These are phyloP conservation scores for Cutaneotrichosporon arboriforme DNA, from an alignment of 1,284 basidiomycete genomes.

Conservation along the genomic window DNA sequence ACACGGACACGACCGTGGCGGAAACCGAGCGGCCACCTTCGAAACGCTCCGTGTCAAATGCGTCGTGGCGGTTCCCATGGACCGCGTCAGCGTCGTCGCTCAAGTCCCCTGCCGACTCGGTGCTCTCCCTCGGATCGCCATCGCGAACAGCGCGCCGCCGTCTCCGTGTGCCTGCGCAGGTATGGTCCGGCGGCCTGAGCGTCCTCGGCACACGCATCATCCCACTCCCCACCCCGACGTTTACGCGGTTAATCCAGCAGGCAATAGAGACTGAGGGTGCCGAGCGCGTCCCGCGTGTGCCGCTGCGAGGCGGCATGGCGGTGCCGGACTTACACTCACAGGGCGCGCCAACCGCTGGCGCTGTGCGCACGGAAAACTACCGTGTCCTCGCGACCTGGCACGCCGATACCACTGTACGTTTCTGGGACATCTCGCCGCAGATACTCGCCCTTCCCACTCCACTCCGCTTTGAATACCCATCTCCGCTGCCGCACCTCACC, in stretches of 20 bases:
- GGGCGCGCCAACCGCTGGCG: slow-evolving; percentile 42
- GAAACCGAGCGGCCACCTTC: not conserved
- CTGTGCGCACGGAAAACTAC: slow-evolving; percentile 54
- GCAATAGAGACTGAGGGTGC: slow-evolving; percentile 13
- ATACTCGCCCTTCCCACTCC: slow-evolving; percentile 54
- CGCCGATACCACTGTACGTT: slow-evolving; percentile 57
- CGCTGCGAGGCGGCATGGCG: slow-evolving; percentile 44
- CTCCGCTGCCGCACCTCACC: slow-evolving; percentile 58
- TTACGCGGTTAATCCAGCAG: slow-evolving; percentile 43
- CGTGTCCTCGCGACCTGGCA: slow-evolving; percentile 65
- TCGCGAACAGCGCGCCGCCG: slow-evolving; percentile 15
- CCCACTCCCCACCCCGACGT: slow-evolving; percentile 37
- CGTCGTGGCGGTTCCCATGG: slow-evolving; percentile 45
- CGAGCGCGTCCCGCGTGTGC: slow-evolving; percentile 29
- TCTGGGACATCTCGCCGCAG: slow-evolving; percentile 58
- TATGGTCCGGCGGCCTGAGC: slow-evolving; percentile 40
- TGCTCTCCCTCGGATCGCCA: not conserved
- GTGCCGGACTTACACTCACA: slow-evolving; percentile 41
- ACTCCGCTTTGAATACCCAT: slow-evolving; percentile 56
- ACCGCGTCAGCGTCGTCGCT: slow-evolving; percentile 6
- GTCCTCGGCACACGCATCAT: slow-evolving; percentile 41
- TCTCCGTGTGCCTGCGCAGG: slow-evolving; percentile 35
- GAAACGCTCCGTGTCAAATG: slow-evolving; percentile 1
- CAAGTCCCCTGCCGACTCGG: not conserved
- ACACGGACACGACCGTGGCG: slow-evolving; percentile 31